Evolutionary conservation across 176 grass and related monocot genomes (phyloP).

Genomic region (Cenchrus americanus): DNA sequence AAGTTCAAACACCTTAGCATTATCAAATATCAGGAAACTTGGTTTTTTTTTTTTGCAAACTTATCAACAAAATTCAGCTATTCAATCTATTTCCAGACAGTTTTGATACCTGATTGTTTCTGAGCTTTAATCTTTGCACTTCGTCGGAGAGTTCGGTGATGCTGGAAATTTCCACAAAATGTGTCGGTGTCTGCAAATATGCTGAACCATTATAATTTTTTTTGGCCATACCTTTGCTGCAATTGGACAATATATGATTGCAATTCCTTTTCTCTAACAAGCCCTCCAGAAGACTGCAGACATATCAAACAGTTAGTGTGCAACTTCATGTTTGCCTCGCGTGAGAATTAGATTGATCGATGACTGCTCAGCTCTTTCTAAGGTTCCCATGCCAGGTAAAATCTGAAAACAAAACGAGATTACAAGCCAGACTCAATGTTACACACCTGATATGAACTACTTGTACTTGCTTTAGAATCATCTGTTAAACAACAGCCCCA

Average conservation of each 20-base stretch:
- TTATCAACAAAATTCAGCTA: constrained; percentile 11
- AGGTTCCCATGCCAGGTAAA: constrained; percentile 3
- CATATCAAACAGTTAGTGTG: constrained; percentile 29
- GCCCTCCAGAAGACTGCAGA: constrained; percentile 52
- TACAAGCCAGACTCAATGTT: constrained; percentile 13
- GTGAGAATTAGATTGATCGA: constrained; percentile 5
- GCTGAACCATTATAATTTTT: constrained; percentile 1
- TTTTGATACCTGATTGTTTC: constrained; percentile 65
- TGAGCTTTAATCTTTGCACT: constrained; percentile 64
- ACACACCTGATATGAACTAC: constrained; percentile 66
- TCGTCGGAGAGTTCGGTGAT: constrained; percentile 67
- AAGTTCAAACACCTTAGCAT: background rate
- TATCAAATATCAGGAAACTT: constrained; percentile 8
- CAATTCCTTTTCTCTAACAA: constrained; percentile 73
- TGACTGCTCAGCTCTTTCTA: constrained; percentile 17
- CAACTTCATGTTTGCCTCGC: background rate
- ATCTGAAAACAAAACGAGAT: constrained; percentile 17
- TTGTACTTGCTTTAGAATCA: constrained; percentile 47
- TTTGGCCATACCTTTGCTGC: constrained; percentile 65
- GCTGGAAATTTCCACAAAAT: constrained; percentile 55
- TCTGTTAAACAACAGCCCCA: constrained; percentile 43
- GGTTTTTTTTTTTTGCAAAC: constrained; percentile 1
- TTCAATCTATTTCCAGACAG: background rate
- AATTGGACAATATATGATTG: constrained; percentile 61
- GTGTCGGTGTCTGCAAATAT: constrained; percentile 21